Base-by-base conservation (phyloP, 257 asterid genomes). In the Solanum appendiculatum region DNA sequence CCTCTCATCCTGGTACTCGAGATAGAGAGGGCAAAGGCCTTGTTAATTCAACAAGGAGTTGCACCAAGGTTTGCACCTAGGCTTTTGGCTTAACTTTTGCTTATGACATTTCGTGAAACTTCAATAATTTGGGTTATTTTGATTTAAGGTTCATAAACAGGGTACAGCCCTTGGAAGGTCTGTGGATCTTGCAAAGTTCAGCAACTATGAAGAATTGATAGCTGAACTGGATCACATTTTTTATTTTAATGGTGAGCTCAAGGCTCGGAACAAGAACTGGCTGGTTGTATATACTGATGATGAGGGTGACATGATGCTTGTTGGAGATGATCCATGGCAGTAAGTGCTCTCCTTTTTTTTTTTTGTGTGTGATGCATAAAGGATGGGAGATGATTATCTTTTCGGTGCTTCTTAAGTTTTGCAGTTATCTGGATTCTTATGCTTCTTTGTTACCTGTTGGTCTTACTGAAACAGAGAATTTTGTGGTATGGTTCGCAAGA, bases 291-390 rank as follows among this genome's bases (percentile, higher is more conserved):
- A 94, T 91, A 95, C 98, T 25, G 98, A 95, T 87, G 92, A 93
- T 83, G 97, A 94, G 90, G 95, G 92, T 87, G 98, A 95, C 90
- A 92, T 91, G 92, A 95, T 95, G 98, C 93, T 93, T 97, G 97
- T 94, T 77, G 98, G 98, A 88, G 98, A 95, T 89, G 97, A 95
- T 90, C 98, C 98, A 8, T 95, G 98, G 98, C 95, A 92, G 98
- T 94, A 86, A 94, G 96, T 92, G 87, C 16, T 72, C 58, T 48
- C 70, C 4, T 85, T 9, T 85, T 69, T 33, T 40, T 85, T n/a
- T n/a, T n/a, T n/a, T n/a, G n/a, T n/a, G n/a, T 42, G 14, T 68
- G 81, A 63, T 85, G 40, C 44, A 7, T 54, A 69, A 31, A 64
- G 86, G 63, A 84, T 64, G 86, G 34, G 25, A 40, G 60, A 63